Conservation (phyloP, 164 flowering plant genomes). For the Sedum album region DNA sequence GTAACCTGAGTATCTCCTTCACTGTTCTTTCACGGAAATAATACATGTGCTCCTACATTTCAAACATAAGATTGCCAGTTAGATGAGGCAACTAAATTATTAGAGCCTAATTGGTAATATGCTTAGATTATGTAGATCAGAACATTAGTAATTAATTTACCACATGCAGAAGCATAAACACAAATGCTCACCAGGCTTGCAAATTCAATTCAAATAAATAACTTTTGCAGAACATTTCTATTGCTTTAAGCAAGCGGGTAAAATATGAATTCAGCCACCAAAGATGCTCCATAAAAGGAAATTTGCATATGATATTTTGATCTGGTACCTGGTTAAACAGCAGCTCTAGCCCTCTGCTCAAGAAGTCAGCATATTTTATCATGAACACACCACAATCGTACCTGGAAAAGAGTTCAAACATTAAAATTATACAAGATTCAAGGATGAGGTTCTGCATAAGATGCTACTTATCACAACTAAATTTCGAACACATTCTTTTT, state of each 20-base stretch:
- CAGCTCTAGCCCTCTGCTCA: constrained; percentile 77
- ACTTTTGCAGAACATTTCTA: neutral
- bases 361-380: constrained; percentile 92
- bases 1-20: constrained; percentile 70
- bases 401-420: constrained; percentile 22
- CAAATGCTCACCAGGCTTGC: neutral
- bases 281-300: neutral
- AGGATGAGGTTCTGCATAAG: neutral
- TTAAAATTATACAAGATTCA: neutral
- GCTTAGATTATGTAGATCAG: neutral
- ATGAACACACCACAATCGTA: constrained; percentile 96
- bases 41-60: constrained; percentile 73
- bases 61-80: too few relatives aligned
- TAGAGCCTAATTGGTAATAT: neutral
- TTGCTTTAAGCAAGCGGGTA: too few relatives aligned
- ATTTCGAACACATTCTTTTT: too few relatives aligned
- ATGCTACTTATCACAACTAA: too few relatives aligned
- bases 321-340: constrained; percentile 64
- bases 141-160: too few relatives aligned
- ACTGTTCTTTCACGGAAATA: constrained; percentile 79
- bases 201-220: neutral
- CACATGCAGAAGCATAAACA: neutral
- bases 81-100: too few relatives aligned
- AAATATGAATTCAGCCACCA: neutral
- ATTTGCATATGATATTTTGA: neutral